Evolutionary conservation across 805 yeast species (phyloP).

Genomic region (Starmera amethionina): DNA sequence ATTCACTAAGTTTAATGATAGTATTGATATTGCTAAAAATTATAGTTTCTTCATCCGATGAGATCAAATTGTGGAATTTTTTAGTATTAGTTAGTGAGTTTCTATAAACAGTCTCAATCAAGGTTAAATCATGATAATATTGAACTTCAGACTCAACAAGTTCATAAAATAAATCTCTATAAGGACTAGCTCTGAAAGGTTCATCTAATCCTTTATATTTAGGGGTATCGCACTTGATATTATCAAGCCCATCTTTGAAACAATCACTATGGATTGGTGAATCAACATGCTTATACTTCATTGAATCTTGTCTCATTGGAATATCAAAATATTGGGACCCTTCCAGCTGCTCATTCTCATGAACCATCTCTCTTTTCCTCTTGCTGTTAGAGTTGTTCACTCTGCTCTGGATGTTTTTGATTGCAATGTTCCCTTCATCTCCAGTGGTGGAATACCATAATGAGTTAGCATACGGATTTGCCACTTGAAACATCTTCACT

Average conservation of each 20-base stretch:
- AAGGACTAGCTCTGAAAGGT: constrained; percentile 4
- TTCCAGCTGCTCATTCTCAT: neutral
- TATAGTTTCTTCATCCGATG: constrained; percentile 24
- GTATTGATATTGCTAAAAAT: constrained; percentile 36
- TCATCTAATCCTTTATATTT: constrained; percentile 1
- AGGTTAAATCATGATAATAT: constrained; percentile 21
- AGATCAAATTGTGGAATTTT: constrained; percentile 21
- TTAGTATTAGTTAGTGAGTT: constrained; percentile 21
- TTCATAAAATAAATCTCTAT: constrained; percentile 16
- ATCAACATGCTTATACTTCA: constrained; percentile 20
- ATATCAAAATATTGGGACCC: constrained; percentile 7
- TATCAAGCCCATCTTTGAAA: constrained; percentile 10
- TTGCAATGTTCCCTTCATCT: constrained; percentile 23
- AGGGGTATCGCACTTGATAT: constrained; percentile 4
- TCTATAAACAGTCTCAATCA: constrained; percentile 23
- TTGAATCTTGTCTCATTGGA: constrained; percentile 17
- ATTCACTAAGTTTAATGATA: constrained; percentile 25
- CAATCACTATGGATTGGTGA: constrained; percentile 23
- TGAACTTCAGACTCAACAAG: constrained; percentile 25
- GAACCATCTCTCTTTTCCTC: neutral
- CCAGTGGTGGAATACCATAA: constrained; percentile 31
- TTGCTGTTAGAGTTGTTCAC: constrained; percentile 9
- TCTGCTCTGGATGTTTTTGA: constrained; percentile 19
- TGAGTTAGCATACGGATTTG: constrained; percentile 34
- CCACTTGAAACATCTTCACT: constrained; percentile 1